Conservation (phyloP, 2,329 filamentous ascomycete genomes). For the Dothideomycetes sp. region DNA sequence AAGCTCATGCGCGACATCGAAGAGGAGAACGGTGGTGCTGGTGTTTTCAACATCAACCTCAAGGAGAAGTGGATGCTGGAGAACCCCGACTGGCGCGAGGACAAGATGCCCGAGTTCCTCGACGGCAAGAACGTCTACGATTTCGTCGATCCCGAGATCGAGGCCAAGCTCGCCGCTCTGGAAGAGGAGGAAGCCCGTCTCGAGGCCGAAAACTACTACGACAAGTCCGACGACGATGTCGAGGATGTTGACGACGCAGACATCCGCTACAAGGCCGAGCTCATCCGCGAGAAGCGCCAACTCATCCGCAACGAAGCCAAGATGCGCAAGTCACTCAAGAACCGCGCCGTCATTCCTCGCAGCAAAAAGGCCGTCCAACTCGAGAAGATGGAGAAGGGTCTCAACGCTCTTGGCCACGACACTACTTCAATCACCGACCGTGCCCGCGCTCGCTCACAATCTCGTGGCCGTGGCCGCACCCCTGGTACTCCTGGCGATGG, state of each 20-base stretch:
- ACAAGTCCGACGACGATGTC: slow-evolving; percentile 58
- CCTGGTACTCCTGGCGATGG: slow-evolving; percentile 50
- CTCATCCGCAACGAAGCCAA: slow-evolving; percentile 89
- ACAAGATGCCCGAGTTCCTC: slow-evolving; percentile 88
- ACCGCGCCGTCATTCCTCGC: slow-evolving; percentile 85
- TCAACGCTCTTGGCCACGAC: slow-evolving; percentile 80
- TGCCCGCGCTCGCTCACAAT: slow-evolving; percentile 55
- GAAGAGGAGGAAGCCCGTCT: slow-evolving; percentile 94
- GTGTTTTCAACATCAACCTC: slow-evolving; percentile 91
- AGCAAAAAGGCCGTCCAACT: slow-evolving; percentile 71
- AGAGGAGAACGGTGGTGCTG: slow-evolving; percentile 84
- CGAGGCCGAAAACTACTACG: slow-evolving; percentile 87
- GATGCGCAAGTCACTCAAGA: slow-evolving; percentile 96
- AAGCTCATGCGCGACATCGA: slow-evolving; percentile 79
- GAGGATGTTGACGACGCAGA: slow-evolving; percentile 86
- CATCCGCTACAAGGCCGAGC: slow-evolving; percentile 79
- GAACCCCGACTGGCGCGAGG: slow-evolving; percentile 88
- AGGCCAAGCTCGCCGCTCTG: slow-evolving; percentile 78
- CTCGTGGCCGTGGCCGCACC: slow-evolving; percentile 52
- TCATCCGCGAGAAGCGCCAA: slow-evolving; percentile 89
- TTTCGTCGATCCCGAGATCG: slow-evolving; percentile 94
- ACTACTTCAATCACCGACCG: slow-evolving; percentile 64
- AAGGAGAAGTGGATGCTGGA: slow-evolving; percentile 79
- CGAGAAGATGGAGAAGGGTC: slow-evolving; percentile 75
- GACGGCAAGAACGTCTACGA: slow-evolving; percentile 97